Base-by-base conservation (phyloP, 768 basidiomycete genomes). In the Boletus coccyginus region DNA sequence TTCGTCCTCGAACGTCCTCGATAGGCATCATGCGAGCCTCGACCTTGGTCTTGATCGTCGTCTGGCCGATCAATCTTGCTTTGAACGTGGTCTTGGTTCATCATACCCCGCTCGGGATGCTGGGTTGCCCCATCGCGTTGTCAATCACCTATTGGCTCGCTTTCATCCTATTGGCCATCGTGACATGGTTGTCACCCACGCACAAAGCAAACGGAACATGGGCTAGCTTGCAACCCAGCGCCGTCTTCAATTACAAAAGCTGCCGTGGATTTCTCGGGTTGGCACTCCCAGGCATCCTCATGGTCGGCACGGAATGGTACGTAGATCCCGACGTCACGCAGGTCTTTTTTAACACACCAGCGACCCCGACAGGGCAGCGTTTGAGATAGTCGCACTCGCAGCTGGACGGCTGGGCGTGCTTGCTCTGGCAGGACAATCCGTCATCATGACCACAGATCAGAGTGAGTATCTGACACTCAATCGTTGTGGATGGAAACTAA, bases 261-360 rank as follows among this genome's bases (percentile, higher is more conserved):
- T 88, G 87, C 59, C 57, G 74, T 38, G 64, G 64, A 21, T 90
- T 91, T 69, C 76, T 88, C 29, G 78, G 77, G 50, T 78, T 91
- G 42, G 89, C 87, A 0, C 62, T 90, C n/a, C 88, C 89, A 0
- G 90, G 88, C 0, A 87, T 91, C 43, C 62, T 89, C 29, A 90
- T 90, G 88, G 81, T 90, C 31, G 87, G 86, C 21, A 88, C 88
- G 5, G 90, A 92, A 74, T 92, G 88, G 88, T 88, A 64, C 52
- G 77, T 52, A 56, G 7, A 17, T 31, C 3, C 33, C 39, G 35
- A 52, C 27, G 31, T 32, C 35, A 16, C 19, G 2, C 13, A 5
- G 46, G 14, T 35, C 7, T 13, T 36, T 12, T 36, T 12, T 27
- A 27, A n/a, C 5, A n/a, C 9, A 46, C 36, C 33, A n/a, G 55